Percentiles rank a stretch among this genome's conserved stretches.
These are phyloP conservation scores for Aspergillus pseudoglaucus DNA, from an alignment of 2,329 filamentous ascomycete species.

Conservation along the genomic window DNA sequence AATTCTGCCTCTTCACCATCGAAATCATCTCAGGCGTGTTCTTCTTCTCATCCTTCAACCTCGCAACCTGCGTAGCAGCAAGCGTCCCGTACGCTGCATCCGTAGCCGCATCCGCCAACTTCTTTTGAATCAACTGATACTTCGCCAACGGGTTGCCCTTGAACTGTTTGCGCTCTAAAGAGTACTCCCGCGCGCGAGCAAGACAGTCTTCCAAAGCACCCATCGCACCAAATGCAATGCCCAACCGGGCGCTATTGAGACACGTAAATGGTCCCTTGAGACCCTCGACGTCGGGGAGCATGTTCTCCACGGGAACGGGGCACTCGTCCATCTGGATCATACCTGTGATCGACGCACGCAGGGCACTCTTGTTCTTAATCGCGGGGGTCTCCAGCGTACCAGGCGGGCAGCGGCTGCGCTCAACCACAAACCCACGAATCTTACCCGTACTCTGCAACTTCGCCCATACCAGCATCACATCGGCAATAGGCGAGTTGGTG, in stretches of 20 bases:
- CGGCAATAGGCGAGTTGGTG: slow-evolving; percentile 85
- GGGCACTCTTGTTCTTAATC: slow-evolving; percentile 91
- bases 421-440: slow-evolving; percentile 87
- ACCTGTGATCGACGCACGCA: slow-evolving; percentile 87
- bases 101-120: slow-evolving; percentile 84
- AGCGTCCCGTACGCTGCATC: slow-evolving; percentile 89
- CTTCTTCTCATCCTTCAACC: slow-evolving; percentile 87
- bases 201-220: slow-evolving; percentile 93
- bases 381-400: slow-evolving; percentile 86
- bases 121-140: slow-evolving; percentile 97
- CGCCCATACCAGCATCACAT: slow-evolving; percentile 83
- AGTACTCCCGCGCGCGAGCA: slow-evolving; percentile 70
- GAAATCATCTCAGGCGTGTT: slow-evolving; percentile 90
- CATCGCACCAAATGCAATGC: slow-evolving; percentile 89
- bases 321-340: slow-evolving; percentile 96
- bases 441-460: slow-evolving; percentile 87
- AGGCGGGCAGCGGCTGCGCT: slow-evolving; percentile 74
- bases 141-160: slow-evolving; percentile 90
- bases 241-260: slow-evolving; percentile 86
- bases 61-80: slow-evolving; percentile 81
- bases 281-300: slow-evolving; percentile 88
- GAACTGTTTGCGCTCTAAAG: slow-evolving; percentile 93
- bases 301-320: slow-evolving; percentile 81
- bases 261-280: slow-evolving; percentile 86
- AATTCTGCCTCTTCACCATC: slow-evolving; percentile 97